Evolutionary conservation across 495 filamentous ascomycete genomes (phyloP), one percentile per base, ranked within the genome.

Genomic region (Annulohypoxylon moriforme): DNA sequence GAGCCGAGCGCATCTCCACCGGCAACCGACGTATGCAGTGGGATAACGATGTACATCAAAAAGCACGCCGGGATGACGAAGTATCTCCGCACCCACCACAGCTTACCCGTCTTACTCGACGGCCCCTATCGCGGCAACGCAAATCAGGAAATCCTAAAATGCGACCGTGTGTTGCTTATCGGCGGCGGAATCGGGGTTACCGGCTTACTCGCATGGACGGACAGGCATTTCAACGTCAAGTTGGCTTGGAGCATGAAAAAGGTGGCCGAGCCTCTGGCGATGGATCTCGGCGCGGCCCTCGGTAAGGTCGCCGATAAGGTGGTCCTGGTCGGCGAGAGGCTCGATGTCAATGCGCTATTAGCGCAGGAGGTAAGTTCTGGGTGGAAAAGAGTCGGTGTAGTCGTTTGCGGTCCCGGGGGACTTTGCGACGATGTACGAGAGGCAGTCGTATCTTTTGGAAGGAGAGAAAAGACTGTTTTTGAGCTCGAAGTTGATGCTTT

Each of bases 111-210:
- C 2, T 36, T 81, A 2, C 31, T 81, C 4, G 79, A 81, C 14
- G 79, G 79, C 1, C 79, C 78, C 2, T 79, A 77, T 24, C 60
- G 64, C 8, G 71, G 62, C 49, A 69, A 49, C 14, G n/a, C 47
- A 1, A 58, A 27, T 1, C 16, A 13, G 9, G 55, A 38, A 0
- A 22, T 77, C 16, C 69, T 69, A 1, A 60, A 63, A 20, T 73
- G 68, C 33, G 76, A 80, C 58, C 80, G 68, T 47, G 53, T 85
- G 36, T n/a, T 84, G 25, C 73, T 84, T n/a, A 78, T 85, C 34
- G 77, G 62, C 0, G 83, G 82, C 9, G 83, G 81, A 11, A 82
- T 85, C 29, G 83, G 83, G 14, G 80, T 85, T 60, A 84, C 82
- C 0, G 75, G 77, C 7, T 31, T 60, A n/a, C 57, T 60, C 29